Evolutionary conservation across 2,329 filamentous ascomycete species (phyloP), one percentile per base, ranked within the genome.

Genomic region (Zymoseptoria ardabiliae): DNA sequence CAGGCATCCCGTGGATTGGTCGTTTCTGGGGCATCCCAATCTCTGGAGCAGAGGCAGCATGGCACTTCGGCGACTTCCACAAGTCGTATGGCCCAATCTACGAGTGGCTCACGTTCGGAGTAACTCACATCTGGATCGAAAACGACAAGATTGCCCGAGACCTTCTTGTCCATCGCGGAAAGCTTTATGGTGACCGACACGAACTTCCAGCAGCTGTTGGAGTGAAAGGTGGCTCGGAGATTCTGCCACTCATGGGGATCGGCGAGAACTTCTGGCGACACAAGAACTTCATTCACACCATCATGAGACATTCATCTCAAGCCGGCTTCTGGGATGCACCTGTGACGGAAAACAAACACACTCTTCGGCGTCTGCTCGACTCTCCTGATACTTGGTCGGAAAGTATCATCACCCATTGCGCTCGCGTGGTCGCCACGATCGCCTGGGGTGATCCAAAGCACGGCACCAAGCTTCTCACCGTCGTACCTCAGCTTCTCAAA

Each of bases 251-350:
- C 19, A 70, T 70, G 66, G 70, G 68, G 19, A 70, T 68, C 54
- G 66, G 70, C 59, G 70, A 72, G 51, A 62, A 68, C 21, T 68
- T 66, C 61, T 54, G 62, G 35, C 63, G 69, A 58, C 66, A 70
- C 60, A 70, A 70, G 66, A 72, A 72, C 66, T 72, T 72, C 65
- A 72, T 72, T 63, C 70, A 72, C 62, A 55, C 65, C 53, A 71
- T 72, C 60, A 72, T 71, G 68, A 63, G 67, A 53, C 64, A 71
- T 57, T 64, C 69, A 35, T 62, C 64, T 53, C 68, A 68, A 13
- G 66, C 67, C 48, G 58, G 61, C 10, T 72, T 72, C 64, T 72
- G 71, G 59, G 67, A 68, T 55, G 70, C 65, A 61, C 70, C 70
- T 4, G 63, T 62, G n/a, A 48, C 61, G 2, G 70, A 72, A 67